Base-by-base conservation (phyloP, 2,329 filamentous ascomycete genomes). In the Penicillium sp. region DNA sequence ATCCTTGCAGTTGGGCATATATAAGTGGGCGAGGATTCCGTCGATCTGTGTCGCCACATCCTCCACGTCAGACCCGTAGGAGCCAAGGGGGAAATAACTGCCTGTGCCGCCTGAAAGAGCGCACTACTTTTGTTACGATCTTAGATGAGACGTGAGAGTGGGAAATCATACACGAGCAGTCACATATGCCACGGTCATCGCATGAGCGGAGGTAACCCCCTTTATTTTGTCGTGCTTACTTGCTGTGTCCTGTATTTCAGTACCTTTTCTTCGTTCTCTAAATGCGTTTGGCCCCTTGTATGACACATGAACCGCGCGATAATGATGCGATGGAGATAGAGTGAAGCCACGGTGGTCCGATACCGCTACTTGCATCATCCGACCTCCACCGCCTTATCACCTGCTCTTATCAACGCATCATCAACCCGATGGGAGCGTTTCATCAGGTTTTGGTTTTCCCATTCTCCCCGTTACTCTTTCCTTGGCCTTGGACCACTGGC, bases 151-250 rank as follows among this genome's bases (percentile, higher is more conserved):
- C n/a, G n/a, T n/a, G n/a, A n/a, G n/a, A n/a, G n/a, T n/a, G n/a
- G n/a, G n/a, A n/a, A n/a, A 41, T 47, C 47, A 47, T 43, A 48
- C 47, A 45, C 45, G 47, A 50, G 47, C 41, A 43, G 45, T 50
- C 47, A 48, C 41, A 47, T 47, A n/a, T n/a, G n/a, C n/a, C 39
- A 10, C 23, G 30, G 17, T 4, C 31, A 29, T 36, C n/a, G 33
- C 21, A 28, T 36, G 28, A 28, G 37, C 36, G 16, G 17, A 7
- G n/a, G n/a, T 6, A 35, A 21, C 4, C 31, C 25, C 14, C 14
- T 32, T 32, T n/a, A 17, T 28, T 36, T 19, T 11, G 21, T 10
- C 29, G 4, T 15, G 4, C 6, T 4, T 6, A 10, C 16, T 5
- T 8, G 9, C 7, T 16, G 9, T 13, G 3, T 15, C 16, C 21